phyloP scores from a whole-genome alignment of 306 rosid species.

The Prunus davidiana region DNA sequence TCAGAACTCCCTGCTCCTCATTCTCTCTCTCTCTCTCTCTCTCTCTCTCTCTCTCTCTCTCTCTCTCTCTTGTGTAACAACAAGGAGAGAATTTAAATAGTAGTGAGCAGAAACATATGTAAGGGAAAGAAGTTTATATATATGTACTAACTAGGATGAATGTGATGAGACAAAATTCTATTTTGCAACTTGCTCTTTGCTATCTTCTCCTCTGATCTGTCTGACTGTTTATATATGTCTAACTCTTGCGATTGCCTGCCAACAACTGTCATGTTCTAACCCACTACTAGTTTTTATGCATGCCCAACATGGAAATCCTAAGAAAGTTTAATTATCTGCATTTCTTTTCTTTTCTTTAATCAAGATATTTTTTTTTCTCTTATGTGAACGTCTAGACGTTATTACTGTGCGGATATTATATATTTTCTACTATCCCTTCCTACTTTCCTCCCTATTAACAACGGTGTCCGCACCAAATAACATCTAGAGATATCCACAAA shows the following conservation, averaged over 20 bases:
- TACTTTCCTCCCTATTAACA: too few relatives aligned
- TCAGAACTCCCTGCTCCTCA: constrained; percentile 34
- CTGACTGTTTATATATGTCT: constrained; percentile 16
- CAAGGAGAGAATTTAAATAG: neutral
- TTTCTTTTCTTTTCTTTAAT: too few relatives aligned
- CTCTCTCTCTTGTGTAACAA: neutral
- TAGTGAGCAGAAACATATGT: neutral
- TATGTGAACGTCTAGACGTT: too few relatives aligned
- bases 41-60: constrained; percentile 16
- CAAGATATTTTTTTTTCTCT: too few relatives aligned
- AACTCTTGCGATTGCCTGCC: constrained; percentile 33
- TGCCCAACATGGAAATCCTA: constrained; percentile 11
- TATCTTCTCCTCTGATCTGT: constrained; percentile 23
- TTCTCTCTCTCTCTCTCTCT: too few relatives aligned
- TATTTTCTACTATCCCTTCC: too few relatives aligned
- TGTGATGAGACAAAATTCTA: constrained; percentile 24
- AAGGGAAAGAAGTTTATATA: neutral
- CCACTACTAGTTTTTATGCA: constrained; percentile 19
- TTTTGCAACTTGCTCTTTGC: constrained; percentile 26
- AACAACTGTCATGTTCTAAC: constrained; percentile 41
- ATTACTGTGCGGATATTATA: too few relatives aligned
- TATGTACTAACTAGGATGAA: neutral
- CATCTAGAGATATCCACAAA: fast-evolving
- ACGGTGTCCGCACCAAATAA: too few relatives aligned
- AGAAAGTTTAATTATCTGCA: too few relatives aligned